Percentiles rank a stretch among this genome's conserved stretches.
These are phyloP conservation scores for Oryza glaberrima DNA, from an alignment of 176 grass and related monocot species.

Conservation along the genomic window DNA sequence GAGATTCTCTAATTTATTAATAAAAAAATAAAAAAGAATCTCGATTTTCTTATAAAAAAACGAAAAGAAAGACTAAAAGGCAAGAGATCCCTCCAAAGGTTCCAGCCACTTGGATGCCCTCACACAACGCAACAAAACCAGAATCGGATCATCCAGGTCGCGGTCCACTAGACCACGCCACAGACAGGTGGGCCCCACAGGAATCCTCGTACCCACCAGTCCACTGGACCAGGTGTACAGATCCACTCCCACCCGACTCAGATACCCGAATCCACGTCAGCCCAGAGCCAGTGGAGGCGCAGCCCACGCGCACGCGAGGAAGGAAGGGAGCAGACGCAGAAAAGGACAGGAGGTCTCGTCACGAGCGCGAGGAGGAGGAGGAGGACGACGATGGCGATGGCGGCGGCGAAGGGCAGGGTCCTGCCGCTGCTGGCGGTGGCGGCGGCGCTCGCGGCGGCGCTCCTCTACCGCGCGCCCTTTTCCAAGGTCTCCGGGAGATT, in stretches of 20 bases:
- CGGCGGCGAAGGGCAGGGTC: slow-evolving; percentile 43
- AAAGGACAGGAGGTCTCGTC: not conserved
- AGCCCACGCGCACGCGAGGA: not conserved
- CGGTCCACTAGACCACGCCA: not conserved
- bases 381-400: slow-evolving; percentile 10
- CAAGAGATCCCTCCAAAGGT: slow-evolving; percentile 35
- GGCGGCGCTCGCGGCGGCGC: slow-evolving; percentile 59
- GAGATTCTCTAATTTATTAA: not conserved
- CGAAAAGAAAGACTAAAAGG: not conserved
- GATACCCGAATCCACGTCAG: slow-evolving; percentile 22
- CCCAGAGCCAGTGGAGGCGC: slow-evolving; percentile 14
- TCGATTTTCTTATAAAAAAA: not conserved
- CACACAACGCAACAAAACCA: not conserved
- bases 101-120: slow-evolving; percentile 31
- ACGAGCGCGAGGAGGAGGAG: not conserved
- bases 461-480: slow-evolving; percentile 63
- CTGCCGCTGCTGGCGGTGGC: slow-evolving; percentile 62
- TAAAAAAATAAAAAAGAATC: not conserved
- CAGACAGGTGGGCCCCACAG: accelerated
- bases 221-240: not conserved
- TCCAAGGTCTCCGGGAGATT: slow-evolving; percentile 37
- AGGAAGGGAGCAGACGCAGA: not conserved
- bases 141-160: not conserved
- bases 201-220: not conserved
- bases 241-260: not conserved